Evolutionary conservation across 306 rosid genomes (phyloP).

Genomic region (Trichosanthes truncata): DNA sequence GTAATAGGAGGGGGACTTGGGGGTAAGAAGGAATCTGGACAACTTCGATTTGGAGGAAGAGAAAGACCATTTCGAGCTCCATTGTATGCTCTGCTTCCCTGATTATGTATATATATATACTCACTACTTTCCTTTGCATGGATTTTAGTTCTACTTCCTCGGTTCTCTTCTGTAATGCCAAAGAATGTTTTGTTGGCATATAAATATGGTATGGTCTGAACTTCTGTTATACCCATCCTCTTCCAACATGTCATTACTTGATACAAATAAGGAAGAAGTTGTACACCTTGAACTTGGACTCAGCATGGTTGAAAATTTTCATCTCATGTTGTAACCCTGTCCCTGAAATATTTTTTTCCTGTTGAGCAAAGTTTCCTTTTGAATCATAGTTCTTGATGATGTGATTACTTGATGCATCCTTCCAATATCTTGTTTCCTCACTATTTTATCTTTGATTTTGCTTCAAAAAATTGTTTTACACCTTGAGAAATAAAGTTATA

Average conservation of each 20-base stretch:
- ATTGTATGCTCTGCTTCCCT: conserved; percentile 31
- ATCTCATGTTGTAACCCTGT: not conserved
- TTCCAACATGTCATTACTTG: not conserved
- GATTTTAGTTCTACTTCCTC: not conserved
- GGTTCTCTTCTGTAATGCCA: not conserved
- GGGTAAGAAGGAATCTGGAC: conserved; percentile 95
- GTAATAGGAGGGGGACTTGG: conserved; percentile 85
- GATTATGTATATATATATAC: not conserved
- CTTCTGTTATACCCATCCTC: not conserved
- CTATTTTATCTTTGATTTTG: not conserved
- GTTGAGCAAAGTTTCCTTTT: not conserved
- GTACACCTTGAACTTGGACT: not conserved
- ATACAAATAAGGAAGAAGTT: not conserved
- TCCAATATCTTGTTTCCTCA: not conserved
- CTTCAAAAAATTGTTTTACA: not conserved
- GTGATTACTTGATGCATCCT: not conserved
- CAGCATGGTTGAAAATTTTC: not conserved
- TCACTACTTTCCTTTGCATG: not conserved
- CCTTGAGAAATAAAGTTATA: not conserved
- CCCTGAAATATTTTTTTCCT: not conserved
- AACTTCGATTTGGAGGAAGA: conserved; percentile 95
- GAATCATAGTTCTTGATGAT: not conserved
- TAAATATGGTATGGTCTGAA: not conserved
- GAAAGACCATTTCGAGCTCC: conserved; percentile 95
- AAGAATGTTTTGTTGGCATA: not conserved